phyloP scores from a whole-genome alignment of 148 eudicot genomes.

The Persicaria tinctoria region DNA sequence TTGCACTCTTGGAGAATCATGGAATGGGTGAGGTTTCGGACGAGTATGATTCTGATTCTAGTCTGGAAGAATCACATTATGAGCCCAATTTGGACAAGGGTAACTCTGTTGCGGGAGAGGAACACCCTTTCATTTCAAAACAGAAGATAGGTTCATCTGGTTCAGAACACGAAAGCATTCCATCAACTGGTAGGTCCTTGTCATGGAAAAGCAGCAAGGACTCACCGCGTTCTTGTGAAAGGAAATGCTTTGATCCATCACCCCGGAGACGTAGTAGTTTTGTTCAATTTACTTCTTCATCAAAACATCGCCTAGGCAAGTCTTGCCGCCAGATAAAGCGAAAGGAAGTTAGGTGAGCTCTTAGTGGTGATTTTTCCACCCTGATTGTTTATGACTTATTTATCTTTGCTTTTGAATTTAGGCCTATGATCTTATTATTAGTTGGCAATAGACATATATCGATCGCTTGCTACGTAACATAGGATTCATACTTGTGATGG shows the following conservation, averaged over 20 bases:
- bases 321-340: conserved; percentile 70
- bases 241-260: conserved; percentile 36
- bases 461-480: background rate
- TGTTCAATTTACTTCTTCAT: conserved; percentile 32
- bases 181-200: conserved; percentile 53
- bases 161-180: conserved; percentile 60
- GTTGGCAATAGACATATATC: background rate
- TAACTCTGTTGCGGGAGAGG: conserved; percentile 25
- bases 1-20: conserved; percentile 54
- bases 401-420: background rate
- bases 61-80: conserved; percentile 38
- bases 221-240: conserved; percentile 29
- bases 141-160: conserved; percentile 37
- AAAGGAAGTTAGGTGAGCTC: conserved; percentile 41
- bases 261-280: conserved; percentile 37
- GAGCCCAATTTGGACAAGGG: conserved; percentile 31
- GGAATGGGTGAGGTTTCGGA: conserved; percentile 62
- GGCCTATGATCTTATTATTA: background rate
- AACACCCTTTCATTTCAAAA: conserved; percentile 20
- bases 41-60: conserved; percentile 50
- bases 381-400: background rate
- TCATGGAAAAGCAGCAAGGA: conserved; percentile 77
- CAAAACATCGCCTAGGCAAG: conserved; percentile 55
- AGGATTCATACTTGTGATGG: background rate
- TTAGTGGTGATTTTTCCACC: conserved; percentile 1